Evolutionary conservation across 305 asterid species (phyloP).

Genomic region (Fraxinus latifolia): DNA sequence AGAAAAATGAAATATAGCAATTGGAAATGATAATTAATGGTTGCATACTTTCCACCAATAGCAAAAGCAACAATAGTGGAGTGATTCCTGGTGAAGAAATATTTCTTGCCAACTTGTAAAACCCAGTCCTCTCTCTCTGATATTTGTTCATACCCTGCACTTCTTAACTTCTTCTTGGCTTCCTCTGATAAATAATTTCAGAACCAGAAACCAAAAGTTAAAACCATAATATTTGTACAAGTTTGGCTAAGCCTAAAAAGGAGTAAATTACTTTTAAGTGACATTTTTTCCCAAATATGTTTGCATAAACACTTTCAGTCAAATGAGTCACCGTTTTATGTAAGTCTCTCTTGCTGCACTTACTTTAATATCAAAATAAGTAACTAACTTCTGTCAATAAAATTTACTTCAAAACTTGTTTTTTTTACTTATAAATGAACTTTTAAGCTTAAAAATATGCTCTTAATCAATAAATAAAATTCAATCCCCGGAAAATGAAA

Average conservation of each 20-base stretch:
- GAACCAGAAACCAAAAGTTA: not conserved
- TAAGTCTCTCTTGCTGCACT: not conserved
- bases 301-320: not conserved
- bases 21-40: not conserved
- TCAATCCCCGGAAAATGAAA: not conserved
- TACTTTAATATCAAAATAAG: not conserved
- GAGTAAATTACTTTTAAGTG: not conserved
- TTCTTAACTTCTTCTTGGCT: conserved; percentile 63
- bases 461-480: not conserved
- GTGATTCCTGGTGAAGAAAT: conserved; percentile 87
- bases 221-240: not conserved
- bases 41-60: conserved; percentile 74
- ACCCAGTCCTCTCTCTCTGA: conserved; percentile 85
- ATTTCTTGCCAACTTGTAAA: conserved; percentile 78
- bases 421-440: not conserved
- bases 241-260: not conserved
- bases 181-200: conserved; percentile 48
- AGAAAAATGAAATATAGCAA: not conserved
- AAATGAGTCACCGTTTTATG: not conserved
- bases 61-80: conserved; percentile 95
- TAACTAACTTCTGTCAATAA: not conserved
- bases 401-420: not conserved
- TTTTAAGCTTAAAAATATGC: not conserved
- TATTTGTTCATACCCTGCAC: conserved; percentile 65
- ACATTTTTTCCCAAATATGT: not conserved